Evolutionary conservation across 2,329 filamentous ascomycete species (phyloP), one percentile per base, ranked within the genome.

Genomic region (Penicillium sp.): DNA sequence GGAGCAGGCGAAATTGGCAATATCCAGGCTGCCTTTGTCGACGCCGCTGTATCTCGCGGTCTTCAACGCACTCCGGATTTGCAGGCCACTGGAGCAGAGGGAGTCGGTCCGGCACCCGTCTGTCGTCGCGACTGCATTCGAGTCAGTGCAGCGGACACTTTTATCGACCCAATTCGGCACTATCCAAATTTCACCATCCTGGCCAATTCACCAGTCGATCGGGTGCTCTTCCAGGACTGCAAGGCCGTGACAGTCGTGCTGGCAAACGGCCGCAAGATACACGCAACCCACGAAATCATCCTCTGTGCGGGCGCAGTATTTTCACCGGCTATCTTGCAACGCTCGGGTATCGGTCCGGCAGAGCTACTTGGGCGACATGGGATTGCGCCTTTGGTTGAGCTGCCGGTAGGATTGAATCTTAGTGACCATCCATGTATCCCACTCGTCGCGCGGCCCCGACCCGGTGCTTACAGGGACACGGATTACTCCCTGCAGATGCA

Each of bases 401-500:
- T 57, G 23, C 44, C 55, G 27, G 55, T 55, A 20, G 55, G 55
- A 23, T 27, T 47, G 31, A 56, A 53, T 42, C 40, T 55, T 31
- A 48, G 47, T 29, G 53, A 57, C 42, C 53, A 53, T 44, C 44
- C 50, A 45, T 56, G 51, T 44, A 54, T 54, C 25, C 53, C 53
- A 54, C 57, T 53, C 47, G 45, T 44, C 35, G 46, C 35, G 47
- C 49, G 23, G 59, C 53, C 35, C 33, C 42, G 37, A 40, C 23
- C 24, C 53, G 59, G 18, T 61, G 54, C 50, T 33, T 55, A 55
- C 45, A 43, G 31, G 40, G 33, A 49, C 25, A 50, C 31, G 25
- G 50, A 55, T 42, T 55, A 53, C 45, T 55, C 52, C 20, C 47
- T 55, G 42, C 50, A 55, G 46, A 53, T 53, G 50, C 49, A 55